Percentiles rank a stretch among this genome's conserved stretches.
Conservation (phyloP, 2,329 filamentous ascomycete species). For the Penicillium psychrosexuale region DNA sequence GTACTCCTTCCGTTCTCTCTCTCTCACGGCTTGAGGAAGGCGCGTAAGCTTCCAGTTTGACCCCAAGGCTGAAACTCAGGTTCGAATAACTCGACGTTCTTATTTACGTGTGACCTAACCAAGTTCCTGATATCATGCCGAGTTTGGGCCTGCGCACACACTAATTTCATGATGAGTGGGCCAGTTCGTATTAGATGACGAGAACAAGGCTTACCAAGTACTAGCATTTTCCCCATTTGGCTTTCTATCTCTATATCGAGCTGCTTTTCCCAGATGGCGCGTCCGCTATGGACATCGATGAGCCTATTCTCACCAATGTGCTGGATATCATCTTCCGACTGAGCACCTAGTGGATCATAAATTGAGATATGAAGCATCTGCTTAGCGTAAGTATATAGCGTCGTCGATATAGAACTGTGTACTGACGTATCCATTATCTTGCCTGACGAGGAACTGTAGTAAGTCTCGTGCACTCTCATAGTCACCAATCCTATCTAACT, state of each 20-base stretch:
- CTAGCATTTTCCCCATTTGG: slow-evolving; percentile 1
- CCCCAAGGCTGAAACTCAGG: slow-evolving; percentile 24
- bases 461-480: slow-evolving; percentile 20
- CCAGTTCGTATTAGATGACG: not conserved
- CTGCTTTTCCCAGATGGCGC: slow-evolving; percentile 13
- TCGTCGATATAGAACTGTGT: not conserved
- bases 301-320: slow-evolving; percentile 20
- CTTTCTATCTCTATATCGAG: slow-evolving; percentile 8
- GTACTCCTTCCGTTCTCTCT: not conserved
- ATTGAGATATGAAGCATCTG: slow-evolving; percentile 16
- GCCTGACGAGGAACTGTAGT: slow-evolving; percentile 19
- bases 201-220: slow-evolving; percentile 1
- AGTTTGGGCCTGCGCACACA: slow-evolving; percentile 11
- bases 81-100: slow-evolving; percentile 20
- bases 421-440: slow-evolving; percentile 21
- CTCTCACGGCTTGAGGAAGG: not conserved
- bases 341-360: slow-evolving; percentile 7
- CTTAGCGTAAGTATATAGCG: not conserved
- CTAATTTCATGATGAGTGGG: slow-evolving; percentile 10
- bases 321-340: not conserved
- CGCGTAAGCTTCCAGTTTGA: slow-evolving; percentile 1
- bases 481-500: slow-evolving; percentile 23
- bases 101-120: slow-evolving; percentile 8
- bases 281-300: slow-evolving; percentile 17
- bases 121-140: slow-evolving; percentile 12